Evolutionary conservation across 768 basidiomycete species (phyloP).

Genomic region (Coprinopsis cinerea): DNA sequence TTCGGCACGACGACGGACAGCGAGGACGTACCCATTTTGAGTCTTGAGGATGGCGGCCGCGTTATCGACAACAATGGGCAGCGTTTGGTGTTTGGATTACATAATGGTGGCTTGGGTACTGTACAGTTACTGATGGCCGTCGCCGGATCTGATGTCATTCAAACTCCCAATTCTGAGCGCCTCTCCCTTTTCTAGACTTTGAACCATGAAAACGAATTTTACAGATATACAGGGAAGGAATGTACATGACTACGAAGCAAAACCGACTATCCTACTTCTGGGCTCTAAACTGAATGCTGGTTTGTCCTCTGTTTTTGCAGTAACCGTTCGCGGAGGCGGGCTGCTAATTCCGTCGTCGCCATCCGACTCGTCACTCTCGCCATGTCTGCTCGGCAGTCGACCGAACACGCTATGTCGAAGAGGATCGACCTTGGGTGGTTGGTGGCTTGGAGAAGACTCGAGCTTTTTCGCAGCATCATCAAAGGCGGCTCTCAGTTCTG

Average conservation of each 20-base stretch:
- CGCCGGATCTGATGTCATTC: neutral
- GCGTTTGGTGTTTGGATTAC: constrained; percentile 10
- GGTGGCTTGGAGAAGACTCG: constrained; percentile 32
- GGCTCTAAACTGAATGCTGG: constrained; percentile 56
- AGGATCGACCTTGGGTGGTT: constrained; percentile 33
- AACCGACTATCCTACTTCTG: constrained; percentile 54
- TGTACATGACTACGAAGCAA: constrained; percentile 21
- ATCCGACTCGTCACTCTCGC: constrained; percentile 53
- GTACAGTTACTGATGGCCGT: constrained; percentile 25
- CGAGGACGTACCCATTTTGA: constrained; percentile 58
- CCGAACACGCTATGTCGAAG: constrained; percentile 62
- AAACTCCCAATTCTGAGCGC: too few species aligned
- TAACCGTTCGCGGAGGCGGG: constrained; percentile 33
- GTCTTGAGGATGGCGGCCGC: constrained; percentile 47
- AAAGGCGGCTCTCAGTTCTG: constrained; percentile 50
- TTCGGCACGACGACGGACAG: constrained; percentile 15
- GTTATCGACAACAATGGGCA: constrained; percentile 22
- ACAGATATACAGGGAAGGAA: neutral
- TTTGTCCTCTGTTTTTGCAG: constrained; percentile 33
- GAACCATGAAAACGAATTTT: too few species aligned
- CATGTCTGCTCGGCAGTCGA: constrained; percentile 40
- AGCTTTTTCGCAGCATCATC: constrained; percentile 46
- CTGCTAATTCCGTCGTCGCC: constrained; percentile 49
- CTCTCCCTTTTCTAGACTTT: neutral
- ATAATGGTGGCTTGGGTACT: constrained; percentile 45